Conservation (phyloP, 2,329 filamentous ascomycete genomes). For the Phaeomoniella chlamydospora region DNA sequence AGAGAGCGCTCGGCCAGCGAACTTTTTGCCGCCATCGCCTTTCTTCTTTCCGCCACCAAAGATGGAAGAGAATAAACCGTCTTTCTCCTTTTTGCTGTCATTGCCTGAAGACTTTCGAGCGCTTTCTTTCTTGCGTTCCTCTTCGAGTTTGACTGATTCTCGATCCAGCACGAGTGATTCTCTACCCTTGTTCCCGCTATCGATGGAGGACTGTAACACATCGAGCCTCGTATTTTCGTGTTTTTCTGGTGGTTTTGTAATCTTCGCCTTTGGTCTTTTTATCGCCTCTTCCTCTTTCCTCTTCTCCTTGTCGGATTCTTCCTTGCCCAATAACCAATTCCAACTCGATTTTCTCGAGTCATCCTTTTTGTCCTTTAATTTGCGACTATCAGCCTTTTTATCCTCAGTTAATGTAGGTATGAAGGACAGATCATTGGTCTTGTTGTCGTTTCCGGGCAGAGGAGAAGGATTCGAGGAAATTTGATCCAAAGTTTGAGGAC, state of each 20-base stretch:
- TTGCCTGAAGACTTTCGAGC: conserved; percentile 54
- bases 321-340: conserved; percentile 60
- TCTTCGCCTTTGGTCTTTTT: conserved; percentile 54
- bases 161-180: conserved; percentile 78
- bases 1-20: conserved; percentile 57
- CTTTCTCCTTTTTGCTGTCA: conserved; percentile 72
- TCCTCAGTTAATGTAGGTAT: conserved; percentile 67
- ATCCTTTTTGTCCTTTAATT: conserved; percentile 51
- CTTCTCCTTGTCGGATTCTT: conserved; percentile 54
- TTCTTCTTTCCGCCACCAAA: conserved; percentile 88
- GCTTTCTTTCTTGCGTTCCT: conserved; percentile 61
- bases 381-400: conserved; percentile 57
- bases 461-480: conserved; percentile 51
- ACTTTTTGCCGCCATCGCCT: conserved; percentile 62
- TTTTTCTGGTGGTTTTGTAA: conserved; percentile 31
- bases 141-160: conserved; percentile 57
- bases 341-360: conserved; percentile 61
- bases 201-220: conserved; percentile 75
- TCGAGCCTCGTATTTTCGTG: conserved; percentile 77
- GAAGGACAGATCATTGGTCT: conserved; percentile 66
- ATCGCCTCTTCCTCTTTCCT: conserved; percentile 35
- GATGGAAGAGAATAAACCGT: conserved; percentile 83
- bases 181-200: conserved; percentile 47
- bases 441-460: conserved; percentile 52
- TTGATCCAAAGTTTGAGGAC: conserved; percentile 44